phyloP scores from a whole-genome alignment of 306 rosid genomes.

The Begonia loranthoides region DNA sequence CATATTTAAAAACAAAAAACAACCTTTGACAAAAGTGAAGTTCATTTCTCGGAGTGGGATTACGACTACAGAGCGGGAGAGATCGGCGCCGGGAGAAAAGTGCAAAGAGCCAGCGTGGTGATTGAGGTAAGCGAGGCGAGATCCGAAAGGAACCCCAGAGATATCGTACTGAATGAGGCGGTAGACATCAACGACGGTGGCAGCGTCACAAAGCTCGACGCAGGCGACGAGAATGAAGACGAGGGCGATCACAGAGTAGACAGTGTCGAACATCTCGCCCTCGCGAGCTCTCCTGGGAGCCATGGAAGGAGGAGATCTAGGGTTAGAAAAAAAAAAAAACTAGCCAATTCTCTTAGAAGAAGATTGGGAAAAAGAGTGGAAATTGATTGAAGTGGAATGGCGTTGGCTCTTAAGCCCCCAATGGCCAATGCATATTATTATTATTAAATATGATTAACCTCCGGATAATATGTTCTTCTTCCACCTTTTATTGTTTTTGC shows the following conservation, averaged over 20 bases:
- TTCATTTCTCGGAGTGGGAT: conserved; percentile 76
- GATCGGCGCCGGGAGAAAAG: conserved; percentile 76
- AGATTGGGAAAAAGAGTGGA: background rate
- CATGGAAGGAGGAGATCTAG: conserved; percentile 13
- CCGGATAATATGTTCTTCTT: too few relatives aligned
- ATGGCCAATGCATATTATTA: too few relatives aligned
- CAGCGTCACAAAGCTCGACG: conserved; percentile 91
- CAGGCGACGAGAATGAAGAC: conserved; percentile 65
- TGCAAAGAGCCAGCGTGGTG: conserved; percentile 83
- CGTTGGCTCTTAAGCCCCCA: background rate
- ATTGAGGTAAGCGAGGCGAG: conserved; percentile 81
- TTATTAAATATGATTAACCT: too few relatives aligned
- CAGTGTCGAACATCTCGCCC: conserved; percentile 49
- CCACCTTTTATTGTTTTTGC: too few relatives aligned
- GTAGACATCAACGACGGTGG: conserved; percentile 90
- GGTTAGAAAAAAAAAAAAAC: background rate
- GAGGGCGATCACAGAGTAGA: conserved; percentile 63
- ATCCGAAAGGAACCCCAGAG: conserved; percentile 82
- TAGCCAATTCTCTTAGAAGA: background rate
- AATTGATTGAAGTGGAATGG: background rate
- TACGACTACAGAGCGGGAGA: conserved; percentile 84
- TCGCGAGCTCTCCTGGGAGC: conserved; percentile 29
- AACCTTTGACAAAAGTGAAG: conserved; percentile 68
- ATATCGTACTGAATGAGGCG: conserved; percentile 90
- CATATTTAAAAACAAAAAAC: too few relatives aligned